These are phyloP conservation scores for Ganoderma sinense DNA, from an alignment of 1,284 basidiomycete species.

Conservation along the genomic window DNA sequence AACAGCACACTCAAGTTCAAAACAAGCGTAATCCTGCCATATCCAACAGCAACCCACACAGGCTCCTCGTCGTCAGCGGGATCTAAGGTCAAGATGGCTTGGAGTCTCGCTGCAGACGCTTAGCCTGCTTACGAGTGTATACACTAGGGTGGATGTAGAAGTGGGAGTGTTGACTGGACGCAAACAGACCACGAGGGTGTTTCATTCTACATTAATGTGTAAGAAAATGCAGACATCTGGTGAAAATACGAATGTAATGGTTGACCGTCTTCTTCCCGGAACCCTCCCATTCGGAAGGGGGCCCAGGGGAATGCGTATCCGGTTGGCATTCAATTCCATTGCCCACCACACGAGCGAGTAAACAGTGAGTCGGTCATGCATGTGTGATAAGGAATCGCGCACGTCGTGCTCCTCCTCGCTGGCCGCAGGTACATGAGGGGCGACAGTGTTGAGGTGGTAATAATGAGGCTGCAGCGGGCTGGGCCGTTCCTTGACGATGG, in stretches of 20 bases:
- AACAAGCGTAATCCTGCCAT: background rate
- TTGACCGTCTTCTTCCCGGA: background rate
- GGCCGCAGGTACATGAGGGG: constrained; percentile 40
- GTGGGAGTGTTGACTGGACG: background rate
- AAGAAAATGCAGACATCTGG: background rate
- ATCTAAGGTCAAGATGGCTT: background rate
- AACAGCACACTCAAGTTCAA: background rate
- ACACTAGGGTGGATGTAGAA: background rate
- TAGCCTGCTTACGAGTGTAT: background rate
- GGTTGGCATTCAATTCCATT: constrained; percentile 46
- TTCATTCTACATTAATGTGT: background rate
- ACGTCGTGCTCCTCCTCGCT: constrained; percentile 55
- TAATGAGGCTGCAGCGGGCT: constrained; percentile 1
- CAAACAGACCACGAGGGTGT: background rate
- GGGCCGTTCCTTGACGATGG: constrained; percentile 4
- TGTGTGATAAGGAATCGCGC: constrained; percentile 55
- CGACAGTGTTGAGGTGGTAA: background rate
- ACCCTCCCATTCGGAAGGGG: background rate
- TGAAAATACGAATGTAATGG: background rate
- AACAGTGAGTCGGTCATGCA: constrained; percentile 59
- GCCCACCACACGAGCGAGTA: constrained; percentile 57
- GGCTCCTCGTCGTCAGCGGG: background rate
- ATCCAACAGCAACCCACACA: background rate
- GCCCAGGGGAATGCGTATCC: background rate
- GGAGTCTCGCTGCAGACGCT: background rate